Evolutionary conservation across 2,329 filamentous ascomycete species (phyloP).

Genomic region (Taxawa tesnikishii): DNA sequence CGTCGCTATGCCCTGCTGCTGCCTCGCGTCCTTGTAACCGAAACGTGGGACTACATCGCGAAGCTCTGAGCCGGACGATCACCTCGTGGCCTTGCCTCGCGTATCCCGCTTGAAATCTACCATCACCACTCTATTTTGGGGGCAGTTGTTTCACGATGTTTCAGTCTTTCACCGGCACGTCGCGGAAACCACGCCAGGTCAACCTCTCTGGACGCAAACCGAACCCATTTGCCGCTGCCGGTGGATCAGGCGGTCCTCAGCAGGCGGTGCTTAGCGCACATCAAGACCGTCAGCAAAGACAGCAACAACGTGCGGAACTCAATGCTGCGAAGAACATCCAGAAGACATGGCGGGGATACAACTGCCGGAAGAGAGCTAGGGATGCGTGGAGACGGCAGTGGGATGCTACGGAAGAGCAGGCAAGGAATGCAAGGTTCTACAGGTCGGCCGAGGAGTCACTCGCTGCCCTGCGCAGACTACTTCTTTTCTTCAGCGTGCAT

Average conservation of each 20-base stretch:
- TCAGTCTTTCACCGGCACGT: slow-evolving; percentile 79
- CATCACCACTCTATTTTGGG: too few species aligned
- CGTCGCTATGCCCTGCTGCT: too few species aligned
- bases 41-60: too few species aligned
- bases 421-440: slow-evolving; percentile 23
- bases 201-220: slow-evolving; percentile 77
- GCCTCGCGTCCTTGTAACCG: too few species aligned
- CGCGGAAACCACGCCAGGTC: slow-evolving; percentile 76
- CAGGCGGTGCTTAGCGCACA: slow-evolving; percentile 76
- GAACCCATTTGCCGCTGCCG: slow-evolving; percentile 61
- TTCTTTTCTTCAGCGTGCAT: slow-evolving; percentile 29
- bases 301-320: slow-evolving; percentile 66
- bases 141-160: slow-evolving; percentile 74
- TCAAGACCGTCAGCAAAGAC: slow-evolving; percentile 68
- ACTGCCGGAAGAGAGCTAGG: slow-evolving; percentile 46
- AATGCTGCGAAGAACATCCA: slow-evolving; percentile 67
- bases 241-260: slow-evolving; percentile 51
- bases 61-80: too few species aligned
- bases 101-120: too few species aligned
- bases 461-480: slow-evolving; percentile 27
- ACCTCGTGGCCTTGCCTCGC: too few species aligned
- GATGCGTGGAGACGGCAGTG: slow-evolving; percentile 47
- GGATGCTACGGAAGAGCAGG: slow-evolving; percentile 35
- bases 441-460: slow-evolving; percentile 24
- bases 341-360: slow-evolving; percentile 69